These are phyloP conservation scores for Aspergillus egyptiacus DNA, from an alignment of 495 filamentous ascomycete genomes.

Conservation along the genomic window DNA sequence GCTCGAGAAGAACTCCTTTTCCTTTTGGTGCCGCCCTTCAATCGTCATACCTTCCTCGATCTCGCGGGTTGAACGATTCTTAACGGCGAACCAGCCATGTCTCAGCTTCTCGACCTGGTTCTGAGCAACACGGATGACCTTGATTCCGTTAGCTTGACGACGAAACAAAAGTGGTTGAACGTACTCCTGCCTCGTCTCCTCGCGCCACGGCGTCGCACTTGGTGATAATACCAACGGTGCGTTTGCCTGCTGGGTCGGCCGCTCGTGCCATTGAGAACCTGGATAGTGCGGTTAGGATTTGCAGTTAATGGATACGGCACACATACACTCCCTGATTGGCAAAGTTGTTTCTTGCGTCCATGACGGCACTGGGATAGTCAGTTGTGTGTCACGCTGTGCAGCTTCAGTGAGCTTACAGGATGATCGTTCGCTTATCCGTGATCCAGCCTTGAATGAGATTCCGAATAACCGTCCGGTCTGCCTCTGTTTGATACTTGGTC, in stretches of 20 bases:
- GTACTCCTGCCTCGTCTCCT: constrained; percentile 30
- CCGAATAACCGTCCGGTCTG: constrained; percentile 29
- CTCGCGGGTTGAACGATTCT: constrained; percentile 44
- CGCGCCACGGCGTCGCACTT: constrained; percentile 31
- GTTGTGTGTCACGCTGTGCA: neutral
- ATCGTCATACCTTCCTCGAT: constrained; percentile 24
- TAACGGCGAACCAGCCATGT: constrained; percentile 49
- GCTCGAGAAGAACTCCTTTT: constrained; percentile 35
- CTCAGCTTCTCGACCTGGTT: constrained; percentile 31
- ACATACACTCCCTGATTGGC: constrained; percentile 23
- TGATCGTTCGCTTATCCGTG: constrained; percentile 35
- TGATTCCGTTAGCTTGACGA: neutral
- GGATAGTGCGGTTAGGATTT: neutral
- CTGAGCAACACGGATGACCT: constrained; percentile 25
- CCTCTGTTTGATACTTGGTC: constrained; percentile 30
- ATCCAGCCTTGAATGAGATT: constrained; percentile 43
- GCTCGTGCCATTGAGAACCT: constrained; percentile 36
- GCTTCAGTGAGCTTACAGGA: constrained; percentile 26
- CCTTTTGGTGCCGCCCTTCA: constrained; percentile 25
- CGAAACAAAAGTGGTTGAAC: neutral
- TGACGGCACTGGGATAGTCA: constrained; percentile 18
- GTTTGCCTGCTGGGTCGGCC: constrained; percentile 37
- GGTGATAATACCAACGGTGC: constrained; percentile 47
- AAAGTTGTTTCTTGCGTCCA: constrained; percentile 23
- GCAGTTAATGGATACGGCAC: neutral